Base-by-base conservation (phyloP, 345 rosid genomes). In the Eucalyptus fibrosa region DNA sequence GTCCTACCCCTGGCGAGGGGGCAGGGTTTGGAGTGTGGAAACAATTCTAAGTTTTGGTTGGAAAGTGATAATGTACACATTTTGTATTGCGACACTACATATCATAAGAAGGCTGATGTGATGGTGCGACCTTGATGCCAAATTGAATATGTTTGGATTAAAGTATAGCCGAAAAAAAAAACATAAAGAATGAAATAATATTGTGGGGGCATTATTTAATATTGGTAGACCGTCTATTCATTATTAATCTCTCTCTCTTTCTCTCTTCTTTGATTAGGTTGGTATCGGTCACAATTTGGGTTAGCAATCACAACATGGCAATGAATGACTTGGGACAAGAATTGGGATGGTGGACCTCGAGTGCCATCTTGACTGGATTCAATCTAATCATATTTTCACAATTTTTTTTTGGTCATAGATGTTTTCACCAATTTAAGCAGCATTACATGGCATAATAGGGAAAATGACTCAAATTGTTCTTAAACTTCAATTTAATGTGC, bases 351-450 rank as follows among this genome's bases (percentile, higher is more conserved):
- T 0, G 3, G 34, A 30, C 9, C 69, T 0, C 3, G 72, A 28
- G 72, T 53, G 0, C 59, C 59, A 53, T 53, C 59, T 53, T 0
- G 24, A 53, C 11, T 0, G 3, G 32, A 30, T 2, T 62, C 32
- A 28, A 30, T 59, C 65, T 59, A 59, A 59, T 59, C 14, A 59
- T 12, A 2, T 53, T 53, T 62, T 62, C 65, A 26, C 59, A 53
- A 53, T 1, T 53, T 19, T 53, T 53, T 53, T 53, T 19, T 2
- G 26, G 26, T 53, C 59, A 53, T 53, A 53, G 0, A 53, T 53
- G 24, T 53, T 53, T 53, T 53, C n/a, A 6, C n/a, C 67, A 59
- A 26, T 26, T 59, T 2, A 28, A 59, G 67, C 30, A 10, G 16
- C 67, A 26, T 26, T 11, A 59, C 7, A 1, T 24, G 67, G n/a